These are phyloP conservation scores for Avena atlantica DNA, from an alignment of 176 grass and related monocot species.

Conservation along the genomic window DNA sequence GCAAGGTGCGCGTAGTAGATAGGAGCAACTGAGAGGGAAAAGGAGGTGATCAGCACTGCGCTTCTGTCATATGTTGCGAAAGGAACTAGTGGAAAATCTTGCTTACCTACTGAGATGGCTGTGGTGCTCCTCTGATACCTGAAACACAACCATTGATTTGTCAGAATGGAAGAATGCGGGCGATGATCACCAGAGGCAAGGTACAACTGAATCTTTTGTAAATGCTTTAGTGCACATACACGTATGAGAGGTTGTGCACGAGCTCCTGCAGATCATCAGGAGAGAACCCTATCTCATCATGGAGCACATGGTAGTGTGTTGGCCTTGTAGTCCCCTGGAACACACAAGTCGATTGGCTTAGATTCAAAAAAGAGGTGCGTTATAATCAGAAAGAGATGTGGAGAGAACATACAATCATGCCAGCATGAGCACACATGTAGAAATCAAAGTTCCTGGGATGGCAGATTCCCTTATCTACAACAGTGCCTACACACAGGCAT, in stretches of 20 bases:
- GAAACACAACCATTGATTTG: background rate
- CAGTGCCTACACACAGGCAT: constrained; percentile 45
- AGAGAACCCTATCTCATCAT: constrained; percentile 68
- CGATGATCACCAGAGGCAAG: background rate
- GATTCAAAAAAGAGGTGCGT: background rate
- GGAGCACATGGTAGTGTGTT: constrained; percentile 65
- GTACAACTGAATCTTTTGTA: background rate
- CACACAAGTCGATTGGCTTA: background rate
- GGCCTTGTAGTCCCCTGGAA: constrained; percentile 70
- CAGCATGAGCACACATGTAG: constrained; percentile 66
- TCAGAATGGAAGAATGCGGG: constrained; percentile 15
- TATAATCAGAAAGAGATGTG: background rate
- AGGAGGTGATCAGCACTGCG: background rate
- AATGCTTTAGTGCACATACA: constrained; percentile 40
- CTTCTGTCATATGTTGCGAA: background rate
- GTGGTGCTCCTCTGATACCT: constrained; percentile 74
- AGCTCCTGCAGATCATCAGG: constrained; percentile 60
- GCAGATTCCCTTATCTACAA: constrained; percentile 63
- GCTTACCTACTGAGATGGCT: constrained; percentile 60
- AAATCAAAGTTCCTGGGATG: constrained; percentile 75
- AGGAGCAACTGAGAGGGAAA: constrained; percentile 54
- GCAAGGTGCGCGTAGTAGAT: constrained; percentile 65
- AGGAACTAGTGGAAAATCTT: background rate
- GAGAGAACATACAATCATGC: constrained; percentile 53
- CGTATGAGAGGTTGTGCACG: constrained; percentile 70